Evolutionary conservation across 164 flowering plant genomes (phyloP).

Genomic region (Vitis riparia): DNA sequence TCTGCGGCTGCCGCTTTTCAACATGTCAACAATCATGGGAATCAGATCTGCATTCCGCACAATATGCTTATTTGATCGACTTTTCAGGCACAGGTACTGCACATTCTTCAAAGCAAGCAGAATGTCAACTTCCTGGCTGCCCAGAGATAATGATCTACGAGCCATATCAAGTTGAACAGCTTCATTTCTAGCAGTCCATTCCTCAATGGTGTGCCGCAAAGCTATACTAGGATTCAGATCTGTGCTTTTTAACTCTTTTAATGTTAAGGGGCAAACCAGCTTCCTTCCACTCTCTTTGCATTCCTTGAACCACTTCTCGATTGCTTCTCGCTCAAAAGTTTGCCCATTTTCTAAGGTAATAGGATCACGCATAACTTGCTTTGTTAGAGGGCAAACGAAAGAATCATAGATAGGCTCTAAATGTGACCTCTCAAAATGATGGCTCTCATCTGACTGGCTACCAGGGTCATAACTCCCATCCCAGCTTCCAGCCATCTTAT

Average conservation of each 20-base stretch:
- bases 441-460: slow-evolving; percentile 78
- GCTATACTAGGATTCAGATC: slow-evolving; percentile 90
- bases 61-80: slow-evolving; percentile 54
- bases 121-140: slow-evolving; percentile 55
- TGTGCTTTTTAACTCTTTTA: slow-evolving; percentile 61
- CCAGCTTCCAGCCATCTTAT: slow-evolving; percentile 69
- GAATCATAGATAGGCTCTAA: slow-evolving; percentile 89
- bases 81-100: slow-evolving; percentile 59
- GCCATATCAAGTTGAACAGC: slow-evolving; percentile 84
- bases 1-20: slow-evolving; percentile 72
- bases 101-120: slow-evolving; percentile 67
- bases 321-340: slow-evolving; percentile 89
- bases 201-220: slow-evolving; percentile 80
- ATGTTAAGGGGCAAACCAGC: slow-evolving; percentile 80
- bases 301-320: slow-evolving; percentile 91
- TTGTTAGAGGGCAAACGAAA: slow-evolving; percentile 89
- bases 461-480: slow-evolving; percentile 63
- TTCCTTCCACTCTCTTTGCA: slow-evolving; percentile 76
- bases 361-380: slow-evolving; percentile 92
- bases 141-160: slow-evolving; percentile 46
- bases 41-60: slow-evolving; percentile 64
- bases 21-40: slow-evolving; percentile 67
- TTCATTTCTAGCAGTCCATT: slow-evolving; percentile 92
- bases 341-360: slow-evolving; percentile 87
- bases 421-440: slow-evolving; percentile 61